Conservation (phyloP, 148 eudicot species). For the Chenopodium suecicum region DNA sequence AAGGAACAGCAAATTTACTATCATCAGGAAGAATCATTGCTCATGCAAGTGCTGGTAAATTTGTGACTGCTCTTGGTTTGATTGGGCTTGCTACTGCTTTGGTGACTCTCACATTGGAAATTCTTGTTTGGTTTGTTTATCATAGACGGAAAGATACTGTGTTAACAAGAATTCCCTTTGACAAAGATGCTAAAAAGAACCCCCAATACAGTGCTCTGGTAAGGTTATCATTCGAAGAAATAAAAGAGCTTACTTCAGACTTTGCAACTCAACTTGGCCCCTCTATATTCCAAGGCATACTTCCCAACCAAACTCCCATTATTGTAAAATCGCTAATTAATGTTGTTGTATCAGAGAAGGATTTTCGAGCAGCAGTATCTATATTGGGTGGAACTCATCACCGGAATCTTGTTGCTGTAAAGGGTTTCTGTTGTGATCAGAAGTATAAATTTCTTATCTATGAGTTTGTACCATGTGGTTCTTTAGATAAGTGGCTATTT, state of each 20-base stretch:
- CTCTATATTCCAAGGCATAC: slow-evolving; percentile 42
- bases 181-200: slow-evolving; percentile 44
- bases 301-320: slow-evolving; percentile 40
- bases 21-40: slow-evolving; percentile 21
- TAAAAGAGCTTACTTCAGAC: slow-evolving; percentile 47
- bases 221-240: slow-evolving; percentile 46
- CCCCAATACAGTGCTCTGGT: slow-evolving; percentile 45
- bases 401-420: slow-evolving; percentile 45
- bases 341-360: slow-evolving; percentile 44
- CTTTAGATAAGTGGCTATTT: slow-evolving; percentile 50
- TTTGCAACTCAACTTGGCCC: slow-evolving; percentile 44
- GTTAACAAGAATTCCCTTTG: slow-evolving; percentile 33
- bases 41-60: slow-evolving; percentile 14
- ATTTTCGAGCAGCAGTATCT: slow-evolving; percentile 46
- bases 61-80: slow-evolving; percentile 41
- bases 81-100: slow-evolving; percentile 41
- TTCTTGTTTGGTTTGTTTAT: slow-evolving; percentile 37
- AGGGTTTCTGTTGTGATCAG: slow-evolving; percentile 57
- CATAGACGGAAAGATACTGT: slow-evolving; percentile 27
- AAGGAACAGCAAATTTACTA: slow-evolving; percentile 16
- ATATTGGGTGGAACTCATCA: slow-evolving; percentile 54
- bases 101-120: slow-evolving; percentile 32
- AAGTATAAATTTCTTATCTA: slow-evolving; percentile 41
- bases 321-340: slow-evolving; percentile 40
- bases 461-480: slow-evolving; percentile 49